Conservation (phyloP, 1,139 yeast species). For the Kodamaea derodonti region DNA sequence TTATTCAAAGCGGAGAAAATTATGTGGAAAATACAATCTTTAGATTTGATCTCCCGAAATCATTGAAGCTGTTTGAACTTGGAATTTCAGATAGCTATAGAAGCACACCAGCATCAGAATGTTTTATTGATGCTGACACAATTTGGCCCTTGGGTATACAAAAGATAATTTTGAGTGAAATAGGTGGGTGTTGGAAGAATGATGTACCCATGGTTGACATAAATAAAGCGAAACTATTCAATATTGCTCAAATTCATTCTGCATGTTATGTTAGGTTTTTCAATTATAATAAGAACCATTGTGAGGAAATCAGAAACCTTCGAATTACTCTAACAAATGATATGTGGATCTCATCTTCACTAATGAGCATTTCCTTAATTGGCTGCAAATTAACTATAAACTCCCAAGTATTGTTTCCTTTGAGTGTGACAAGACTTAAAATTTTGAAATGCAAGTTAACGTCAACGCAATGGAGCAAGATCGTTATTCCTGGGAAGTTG, state of each 20-base stretch:
- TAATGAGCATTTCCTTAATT: too few relatives aligned
- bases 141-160: background rate
- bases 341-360: too few relatives aligned
- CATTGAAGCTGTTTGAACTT: background rate
- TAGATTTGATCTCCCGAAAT: background rate
- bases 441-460: background rate
- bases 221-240: too few relatives aligned
- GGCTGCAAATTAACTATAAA: background rate
- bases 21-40: too few relatives aligned
- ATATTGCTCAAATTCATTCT: too few relatives aligned
- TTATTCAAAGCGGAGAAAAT: too few relatives aligned
- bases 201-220: too few relatives aligned
- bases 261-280: too few relatives aligned
- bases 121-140: background rate
- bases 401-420: background rate
- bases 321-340: too few relatives aligned
- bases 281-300: too few relatives aligned
- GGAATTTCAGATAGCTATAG: background rate
- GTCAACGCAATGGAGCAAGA: background rate
- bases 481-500: background rate
- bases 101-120: background rate
- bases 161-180: background rate
- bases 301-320: too few relatives aligned
- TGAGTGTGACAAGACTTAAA: background rate
- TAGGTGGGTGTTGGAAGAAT: too few relatives aligned